Base-by-base conservation (phyloP, 192 early-diverging fungal genomes). In the Backusella luteola region DNA sequence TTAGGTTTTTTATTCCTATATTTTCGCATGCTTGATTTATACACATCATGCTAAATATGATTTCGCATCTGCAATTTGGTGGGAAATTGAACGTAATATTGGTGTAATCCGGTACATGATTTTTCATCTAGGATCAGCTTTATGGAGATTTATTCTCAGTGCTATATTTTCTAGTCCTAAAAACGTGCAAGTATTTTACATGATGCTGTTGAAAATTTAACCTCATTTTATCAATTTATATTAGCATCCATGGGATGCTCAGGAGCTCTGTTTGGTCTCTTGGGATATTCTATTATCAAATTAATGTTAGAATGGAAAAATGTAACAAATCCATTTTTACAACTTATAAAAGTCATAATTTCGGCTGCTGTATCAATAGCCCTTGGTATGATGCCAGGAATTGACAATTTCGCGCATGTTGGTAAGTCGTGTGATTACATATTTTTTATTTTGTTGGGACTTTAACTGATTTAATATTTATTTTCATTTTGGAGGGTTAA, bases 401-500 rank as follows among this genome's bases (percentile, higher is more conserved):
- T 77, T 44, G 94, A 95, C 81, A 95, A 96, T 79, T 94, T 94
- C 81, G 93, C 95, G 21, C 94, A 96, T 85, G 84, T 94, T 63
- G 95, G 73, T 70, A 63, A 67, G 38, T 75, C 29, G 29, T 32
- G 1, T 32, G 29, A 2, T 32, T 32, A 32, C 29, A 2, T 32
- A 0, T 32, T 75, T 77, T 17, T 6, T 71, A n/a, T 72, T 34
- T 35, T 23, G 0, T 46, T 52, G 11, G 1, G 7, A 38, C 36
- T 35, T 34, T 73, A 11, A 56, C 46, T 73, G 8, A 14, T 34
- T n/a, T 17, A 12, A 49, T 19, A 15, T 6, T 59, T 59, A 59
- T 11, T 59, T 59, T 3, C 6, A 59, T 49, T 49, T 70, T 70
- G 68, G 75, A 39, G 75, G 75, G 34, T 56, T 76, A 34, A 34